Evolutionary conservation across 768 basidiomycete species (phyloP).

Genomic region (Tulasnella sp.): DNA sequence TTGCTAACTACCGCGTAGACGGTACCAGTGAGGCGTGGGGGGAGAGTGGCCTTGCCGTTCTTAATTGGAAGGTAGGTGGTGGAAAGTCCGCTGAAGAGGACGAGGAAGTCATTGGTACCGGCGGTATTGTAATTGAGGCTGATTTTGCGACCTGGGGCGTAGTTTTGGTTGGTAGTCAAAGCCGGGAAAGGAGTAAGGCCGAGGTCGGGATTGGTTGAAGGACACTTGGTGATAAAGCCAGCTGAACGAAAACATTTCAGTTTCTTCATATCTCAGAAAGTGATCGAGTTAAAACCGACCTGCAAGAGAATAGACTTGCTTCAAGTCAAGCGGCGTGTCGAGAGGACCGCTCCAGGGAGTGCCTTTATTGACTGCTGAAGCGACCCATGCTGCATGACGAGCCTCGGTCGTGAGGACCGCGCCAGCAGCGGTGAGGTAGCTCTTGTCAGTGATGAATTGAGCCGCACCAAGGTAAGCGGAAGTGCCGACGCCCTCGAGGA

Average conservation of each 20-base stretch:
- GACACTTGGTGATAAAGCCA: slow-evolving; percentile 42
- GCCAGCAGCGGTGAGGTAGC: slow-evolving; percentile 39
- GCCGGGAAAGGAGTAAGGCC: slow-evolving; percentile 43
- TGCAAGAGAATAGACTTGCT: slow-evolving; percentile 38
- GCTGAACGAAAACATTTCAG: slow-evolving; percentile 16
- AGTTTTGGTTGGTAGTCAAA: slow-evolving; percentile 26
- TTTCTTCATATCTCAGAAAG: neutral
- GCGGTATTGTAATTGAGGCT: slow-evolving; percentile 22
- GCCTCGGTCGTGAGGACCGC: slow-evolving; percentile 54
- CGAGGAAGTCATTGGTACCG: slow-evolving; percentile 6
- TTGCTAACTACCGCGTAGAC: slow-evolving; percentile 41
- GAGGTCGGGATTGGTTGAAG: slow-evolving; percentile 37
- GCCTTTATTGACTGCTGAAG: slow-evolving; percentile 35
- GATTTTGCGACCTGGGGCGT: slow-evolving; percentile 20
- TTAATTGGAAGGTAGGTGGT: slow-evolving; percentile 32
- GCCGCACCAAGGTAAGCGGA: slow-evolving; percentile 50
- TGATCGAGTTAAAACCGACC: slow-evolving; percentile 17
- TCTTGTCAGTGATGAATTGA: slow-evolving; percentile 34
- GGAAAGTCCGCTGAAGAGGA: slow-evolving; percentile 20
- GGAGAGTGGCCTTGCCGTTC: slow-evolving; percentile 29
- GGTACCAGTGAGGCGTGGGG: slow-evolving; percentile 34
- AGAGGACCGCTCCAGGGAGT: slow-evolving; percentile 47
- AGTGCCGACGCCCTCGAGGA: slow-evolving; percentile 44
- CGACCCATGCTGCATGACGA: slow-evolving; percentile 52
- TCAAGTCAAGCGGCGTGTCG: slow-evolving; percentile 36